Evolutionary conservation across 768 basidiomycete genomes (phyloP).

Genomic region (Dacryopinax spathularia): DNA sequence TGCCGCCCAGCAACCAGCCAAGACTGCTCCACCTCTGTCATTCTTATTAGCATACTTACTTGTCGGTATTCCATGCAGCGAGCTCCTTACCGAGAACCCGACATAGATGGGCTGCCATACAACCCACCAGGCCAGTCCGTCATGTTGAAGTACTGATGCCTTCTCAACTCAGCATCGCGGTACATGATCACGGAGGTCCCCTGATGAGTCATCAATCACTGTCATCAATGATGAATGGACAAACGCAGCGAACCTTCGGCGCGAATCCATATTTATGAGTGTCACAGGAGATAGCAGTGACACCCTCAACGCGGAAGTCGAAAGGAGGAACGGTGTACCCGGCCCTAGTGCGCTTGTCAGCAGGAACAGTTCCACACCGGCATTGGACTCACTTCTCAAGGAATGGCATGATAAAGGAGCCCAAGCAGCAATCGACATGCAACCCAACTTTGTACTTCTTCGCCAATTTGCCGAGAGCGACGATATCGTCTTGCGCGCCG

Average conservation of each 20-base stretch:
- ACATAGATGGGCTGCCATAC: constrained; percentile 78
- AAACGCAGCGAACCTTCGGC: constrained; percentile 47
- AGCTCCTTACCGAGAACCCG: constrained; percentile 63
- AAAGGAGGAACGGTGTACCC: constrained; percentile 62
- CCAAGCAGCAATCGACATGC: constrained; percentile 91
- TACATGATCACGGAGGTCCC: constrained; percentile 95
- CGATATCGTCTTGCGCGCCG: constrained; percentile 76
- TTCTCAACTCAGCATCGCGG: constrained; percentile 55
- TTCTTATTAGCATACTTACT: neutral
- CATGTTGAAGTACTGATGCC: constrained; percentile 75
- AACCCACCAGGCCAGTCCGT: constrained; percentile 66
- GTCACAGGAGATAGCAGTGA: constrained; percentile 91
- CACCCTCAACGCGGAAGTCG: constrained; percentile 81
- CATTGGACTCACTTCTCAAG: constrained; percentile 37
- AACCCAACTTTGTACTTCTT: constrained; percentile 61
- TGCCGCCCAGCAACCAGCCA: constrained; percentile 93
- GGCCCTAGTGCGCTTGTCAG: constrained; percentile 23
- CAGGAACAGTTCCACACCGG: constrained; percentile 14
- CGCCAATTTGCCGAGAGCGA: constrained; percentile 61
- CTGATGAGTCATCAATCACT: constrained; percentile 26
- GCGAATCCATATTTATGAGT: constrained; percentile 96
- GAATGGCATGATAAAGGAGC: constrained; percentile 88
- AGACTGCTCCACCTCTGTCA: constrained; percentile 69
- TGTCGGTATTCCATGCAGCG: constrained; percentile 6
- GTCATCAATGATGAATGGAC: neutral